Percentiles rank a stretch among this genome's conserved stretches.
Conservation (phyloP, 805 yeast species). For the Saccharomycopsis fermentans region DNA sequence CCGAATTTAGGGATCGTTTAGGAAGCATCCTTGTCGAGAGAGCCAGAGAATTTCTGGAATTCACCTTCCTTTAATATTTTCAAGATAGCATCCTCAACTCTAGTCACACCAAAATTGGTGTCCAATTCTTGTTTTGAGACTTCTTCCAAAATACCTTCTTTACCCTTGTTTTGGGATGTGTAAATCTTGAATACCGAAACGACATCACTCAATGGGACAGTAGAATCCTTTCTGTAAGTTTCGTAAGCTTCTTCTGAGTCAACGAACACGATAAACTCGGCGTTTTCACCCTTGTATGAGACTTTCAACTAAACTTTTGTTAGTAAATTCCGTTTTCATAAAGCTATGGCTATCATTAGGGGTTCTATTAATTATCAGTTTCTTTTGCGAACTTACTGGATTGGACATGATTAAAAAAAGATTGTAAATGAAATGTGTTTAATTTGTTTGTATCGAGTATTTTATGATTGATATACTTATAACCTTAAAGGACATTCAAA, state of each 20-base stretch:
- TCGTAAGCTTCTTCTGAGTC: conserved; percentile 42
- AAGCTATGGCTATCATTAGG: too few species aligned
- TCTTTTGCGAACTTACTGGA: background rate
- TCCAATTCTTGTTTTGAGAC: conserved; percentile 58
- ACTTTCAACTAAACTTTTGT: conserved; percentile 28
- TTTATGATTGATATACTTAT: too few species aligned
- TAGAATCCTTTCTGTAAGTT: conserved; percentile 37
- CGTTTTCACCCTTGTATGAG: conserved; percentile 52
- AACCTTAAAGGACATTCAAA: too few species aligned
- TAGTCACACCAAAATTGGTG: conserved; percentile 55
- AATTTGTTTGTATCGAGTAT: background rate
- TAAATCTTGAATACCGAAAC: conserved; percentile 60
- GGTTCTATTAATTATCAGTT: too few species aligned
- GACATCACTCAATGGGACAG: conserved; percentile 50
- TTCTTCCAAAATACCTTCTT: conserved; percentile 60
- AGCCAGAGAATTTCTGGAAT: conserved; percentile 27
- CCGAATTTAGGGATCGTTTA: conserved; percentile 38
- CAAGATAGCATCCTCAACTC: conserved; percentile 47
- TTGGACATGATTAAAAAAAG: background rate
- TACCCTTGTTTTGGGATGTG: conserved; percentile 51
- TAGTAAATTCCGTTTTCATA: too few species aligned
- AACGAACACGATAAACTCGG: conserved; percentile 56
- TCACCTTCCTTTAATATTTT: conserved; percentile 52
- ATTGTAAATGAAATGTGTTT: background rate
- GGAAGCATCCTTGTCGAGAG: conserved; percentile 24